Conservation (phyloP, 1,284 basidiomycete genomes). For the Cryptococcus sp. region DNA sequence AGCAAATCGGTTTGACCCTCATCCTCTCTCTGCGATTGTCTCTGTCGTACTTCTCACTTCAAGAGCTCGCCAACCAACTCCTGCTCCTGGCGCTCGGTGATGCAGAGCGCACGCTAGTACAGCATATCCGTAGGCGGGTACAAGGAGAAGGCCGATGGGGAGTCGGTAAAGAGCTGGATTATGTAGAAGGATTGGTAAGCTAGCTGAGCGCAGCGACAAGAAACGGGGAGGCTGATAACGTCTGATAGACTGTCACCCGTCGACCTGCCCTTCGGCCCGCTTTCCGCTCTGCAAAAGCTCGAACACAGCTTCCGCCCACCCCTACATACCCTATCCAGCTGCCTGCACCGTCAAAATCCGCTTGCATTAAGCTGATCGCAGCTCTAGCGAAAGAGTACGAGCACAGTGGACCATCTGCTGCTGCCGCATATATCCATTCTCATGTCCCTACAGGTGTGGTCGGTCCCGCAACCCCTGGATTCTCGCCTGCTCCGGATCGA, state of each 20-base stretch:
- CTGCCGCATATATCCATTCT: conserved; percentile 5
- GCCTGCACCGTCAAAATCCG: conserved; percentile 48
- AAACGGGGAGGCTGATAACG: background rate
- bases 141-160: conserved; percentile 48
- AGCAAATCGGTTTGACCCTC: conserved; percentile 41
- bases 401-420: conserved; percentile 19
- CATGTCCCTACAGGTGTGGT: conserved; percentile 3
- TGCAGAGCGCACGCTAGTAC: conserved; percentile 48
- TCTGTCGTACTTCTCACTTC: conserved; percentile 48
- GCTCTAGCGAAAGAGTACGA: conserved; percentile 36
- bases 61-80: conserved; percentile 45
- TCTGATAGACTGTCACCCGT: conserved; percentile 26
- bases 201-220: background rate
- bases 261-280: conserved; percentile 48
- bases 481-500: conserved; percentile 17
- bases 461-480: background rate
- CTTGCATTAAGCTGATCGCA: conserved; percentile 41
- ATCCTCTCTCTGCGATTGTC: conserved; percentile 50
- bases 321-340: conserved; percentile 40
- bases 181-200: conserved; percentile 45
- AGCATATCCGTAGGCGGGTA: conserved; percentile 46
- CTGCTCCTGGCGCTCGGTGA: conserved; percentile 37
- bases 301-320: conserved; percentile 37
- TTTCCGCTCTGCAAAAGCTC: conserved; percentile 46
- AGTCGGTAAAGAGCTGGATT: conserved; percentile 48